Evolutionary conservation across 1,284 basidiomycete genomes (phyloP), one percentile per base, ranked within the genome.

Genomic region (Austroboletus olivaceoglutinosus): DNA sequence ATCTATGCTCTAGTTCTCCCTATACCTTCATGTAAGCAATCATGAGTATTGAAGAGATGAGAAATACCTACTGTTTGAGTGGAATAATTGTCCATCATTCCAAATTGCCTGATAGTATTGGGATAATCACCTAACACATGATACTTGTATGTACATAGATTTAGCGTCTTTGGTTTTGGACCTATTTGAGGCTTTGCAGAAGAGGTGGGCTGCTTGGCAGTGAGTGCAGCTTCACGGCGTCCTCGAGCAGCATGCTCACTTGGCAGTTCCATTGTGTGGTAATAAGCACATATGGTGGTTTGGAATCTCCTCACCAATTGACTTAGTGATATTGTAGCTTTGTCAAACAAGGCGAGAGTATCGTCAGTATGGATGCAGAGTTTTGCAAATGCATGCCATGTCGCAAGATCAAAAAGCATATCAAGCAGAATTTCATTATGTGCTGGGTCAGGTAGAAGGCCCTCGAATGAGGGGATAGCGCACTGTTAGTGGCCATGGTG

Each of bases 311-410:
- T 15, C 4, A 48, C n/a, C 3, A 40, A 33, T 3, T 21, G 8
- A 3, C 54, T 30, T 8, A 55, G 51, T 2, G 21, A 12, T 2
- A 6, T 21, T 11, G 40, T 43, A 2, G 25, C 19, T 0, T 16
- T 22, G 12, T 64, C 57, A 2, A 72, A 56, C 4, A 55, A 44
- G 4, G 44, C 11, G 5, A 72, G 48, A 0, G 65, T 69, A 0
- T 50, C 44, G 1, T 65, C 58, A 0, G 64, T 68, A 46, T 73
- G 70, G 4, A 67, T 37, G 0, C 57, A 57, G 4, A 73, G 58
- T 43, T 73, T 73, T 3, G 63, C 65, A 5, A 64, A 54, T 2
- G 55, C 60, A 51, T 71, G 72, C 70, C 70, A 75, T 2, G 54
- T 49, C 0, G 57, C 53, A 0, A 70, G 47, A 8, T 51, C 47